Conservation (phyloP, 352 stramenopile genomes). For the Phytophthora agathidicida region DNA sequence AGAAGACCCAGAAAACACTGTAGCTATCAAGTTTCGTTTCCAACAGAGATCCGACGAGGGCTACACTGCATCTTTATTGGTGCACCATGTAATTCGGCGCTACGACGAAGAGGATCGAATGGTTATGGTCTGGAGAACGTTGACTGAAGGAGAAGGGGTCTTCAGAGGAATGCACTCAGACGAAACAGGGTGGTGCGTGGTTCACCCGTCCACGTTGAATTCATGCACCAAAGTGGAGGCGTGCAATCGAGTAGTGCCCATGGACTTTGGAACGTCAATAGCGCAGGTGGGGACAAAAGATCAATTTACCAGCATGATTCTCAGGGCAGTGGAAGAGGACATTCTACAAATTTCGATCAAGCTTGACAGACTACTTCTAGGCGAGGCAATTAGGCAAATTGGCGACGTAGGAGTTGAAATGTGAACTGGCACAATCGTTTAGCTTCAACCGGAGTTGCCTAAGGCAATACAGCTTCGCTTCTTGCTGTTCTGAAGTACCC, state of each 20-base stretch:
- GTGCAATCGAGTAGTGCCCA: constrained; percentile 7
- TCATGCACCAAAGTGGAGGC: constrained; percentile 5
- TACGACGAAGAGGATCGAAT: constrained; percentile 7
- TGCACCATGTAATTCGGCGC: background rate
- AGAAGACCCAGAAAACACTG: constrained; percentile 3
- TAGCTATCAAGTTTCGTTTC: constrained; percentile 1
- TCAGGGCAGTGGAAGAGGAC: constrained; percentile 8
- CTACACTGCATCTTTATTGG: background rate
- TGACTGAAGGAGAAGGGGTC: constrained; percentile 6
- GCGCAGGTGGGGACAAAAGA: background rate
- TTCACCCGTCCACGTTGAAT: constrained; percentile 1
- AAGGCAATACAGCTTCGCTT: too few species aligned
- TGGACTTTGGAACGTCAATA: background rate
- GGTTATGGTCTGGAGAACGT: constrained; percentile 16
- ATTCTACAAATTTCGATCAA: constrained; percentile 1
- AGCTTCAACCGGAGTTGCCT: too few species aligned
- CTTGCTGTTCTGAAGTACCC: too few species aligned
- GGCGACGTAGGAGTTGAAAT: too few species aligned
- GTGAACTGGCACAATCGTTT: too few species aligned
- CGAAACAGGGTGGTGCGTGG: constrained; percentile 17
- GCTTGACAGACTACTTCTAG: constrained; percentile 11
- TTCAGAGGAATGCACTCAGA: constrained; percentile 14
- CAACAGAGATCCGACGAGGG: too few species aligned
- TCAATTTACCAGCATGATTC: constrained; percentile 10
- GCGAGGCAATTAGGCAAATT: too few species aligned